A percentile compares a stretch with the other conserved stretches of the same genome.
Conservation (phyloP, 1,139 yeast genomes). For the Meyerozyma sp. region DNA sequence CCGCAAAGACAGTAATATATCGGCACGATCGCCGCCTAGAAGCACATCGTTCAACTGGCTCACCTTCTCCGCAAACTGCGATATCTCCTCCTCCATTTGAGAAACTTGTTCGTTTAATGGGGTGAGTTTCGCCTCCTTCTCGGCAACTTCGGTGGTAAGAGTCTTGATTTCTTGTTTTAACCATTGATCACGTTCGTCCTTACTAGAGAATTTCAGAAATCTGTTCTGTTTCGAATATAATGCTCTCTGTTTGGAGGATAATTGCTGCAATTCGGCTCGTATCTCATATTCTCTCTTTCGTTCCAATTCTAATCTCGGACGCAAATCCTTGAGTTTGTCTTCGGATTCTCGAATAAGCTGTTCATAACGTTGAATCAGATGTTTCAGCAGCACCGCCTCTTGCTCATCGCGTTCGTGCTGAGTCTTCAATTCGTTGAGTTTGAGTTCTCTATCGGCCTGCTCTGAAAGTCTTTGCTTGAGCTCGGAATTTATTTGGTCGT, state of each 20-base stretch:
- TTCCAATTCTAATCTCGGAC: slow-evolving; percentile 40
- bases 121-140: slow-evolving; percentile 20
- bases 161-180: slow-evolving; percentile 32
- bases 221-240: slow-evolving; percentile 73
- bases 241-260: slow-evolving; percentile 54
- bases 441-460: slow-evolving; percentile 37
- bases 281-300: slow-evolving; percentile 35
- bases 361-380: slow-evolving; percentile 16
- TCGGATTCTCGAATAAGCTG: slow-evolving; percentile 18
- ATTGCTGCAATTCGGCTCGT: slow-evolving; percentile 35
- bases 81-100: slow-evolving; percentile 21
- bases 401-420: slow-evolving; percentile 13
- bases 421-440: slow-evolving; percentile 25
- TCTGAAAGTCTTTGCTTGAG: slow-evolving; percentile 39
- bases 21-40: background rate
- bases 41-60: background rate
- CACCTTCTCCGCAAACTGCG: background rate
- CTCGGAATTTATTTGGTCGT: slow-evolving; percentile 46
- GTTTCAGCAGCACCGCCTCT: slow-evolving; percentile 11
- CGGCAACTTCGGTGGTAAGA: slow-evolving; percentile 14
- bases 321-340: slow-evolving; percentile 15
- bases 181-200: slow-evolving; percentile 66
- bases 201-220: slow-evolving; percentile 51
- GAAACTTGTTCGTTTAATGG: slow-evolving; percentile 35
- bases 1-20: background rate